These are phyloP conservation scores for Talaromyces marneffei DNA, from an alignment of 2,329 filamentous ascomycete species.

Conservation along the genomic window DNA sequence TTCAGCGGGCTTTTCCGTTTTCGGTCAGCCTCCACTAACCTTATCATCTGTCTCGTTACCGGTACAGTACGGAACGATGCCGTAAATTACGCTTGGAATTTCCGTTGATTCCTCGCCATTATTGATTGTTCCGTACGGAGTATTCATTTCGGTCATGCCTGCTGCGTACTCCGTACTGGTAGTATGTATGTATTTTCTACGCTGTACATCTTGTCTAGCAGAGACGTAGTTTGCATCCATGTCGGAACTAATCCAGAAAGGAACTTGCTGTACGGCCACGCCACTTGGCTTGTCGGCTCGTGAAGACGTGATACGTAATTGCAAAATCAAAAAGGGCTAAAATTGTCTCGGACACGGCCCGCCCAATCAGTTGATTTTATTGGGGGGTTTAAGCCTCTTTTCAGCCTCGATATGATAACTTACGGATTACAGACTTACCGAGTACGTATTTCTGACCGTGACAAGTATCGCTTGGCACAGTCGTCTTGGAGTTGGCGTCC, in stretches of 20 bases:
- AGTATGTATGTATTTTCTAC: too few relatives aligned
- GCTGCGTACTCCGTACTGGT: too few relatives aligned
- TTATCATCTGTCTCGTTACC: neutral
- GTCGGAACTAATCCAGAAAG: neutral
- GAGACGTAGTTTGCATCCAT: too few relatives aligned
- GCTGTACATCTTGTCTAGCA: neutral
- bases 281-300: neutral
- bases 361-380: neutral
- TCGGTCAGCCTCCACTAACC: neutral
- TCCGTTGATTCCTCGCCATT: neutral
- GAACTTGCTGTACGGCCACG: neutral
- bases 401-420: neutral
- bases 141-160: neutral
- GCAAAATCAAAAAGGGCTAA: neutral
- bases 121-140: neutral
- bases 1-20: neutral
- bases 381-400: neutral
- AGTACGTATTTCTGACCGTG: too few relatives aligned
- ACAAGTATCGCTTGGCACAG: too few relatives aligned
- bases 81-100: neutral
- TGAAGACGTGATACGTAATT: too few relatives aligned
- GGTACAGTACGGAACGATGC: neutral
- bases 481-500: too few relatives aligned
- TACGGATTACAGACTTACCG: too few relatives aligned
- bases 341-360: neutral